Evolutionary conservation across 768 basidiomycete genomes (phyloP).

Genomic region (Suillus ampliporus): DNA sequence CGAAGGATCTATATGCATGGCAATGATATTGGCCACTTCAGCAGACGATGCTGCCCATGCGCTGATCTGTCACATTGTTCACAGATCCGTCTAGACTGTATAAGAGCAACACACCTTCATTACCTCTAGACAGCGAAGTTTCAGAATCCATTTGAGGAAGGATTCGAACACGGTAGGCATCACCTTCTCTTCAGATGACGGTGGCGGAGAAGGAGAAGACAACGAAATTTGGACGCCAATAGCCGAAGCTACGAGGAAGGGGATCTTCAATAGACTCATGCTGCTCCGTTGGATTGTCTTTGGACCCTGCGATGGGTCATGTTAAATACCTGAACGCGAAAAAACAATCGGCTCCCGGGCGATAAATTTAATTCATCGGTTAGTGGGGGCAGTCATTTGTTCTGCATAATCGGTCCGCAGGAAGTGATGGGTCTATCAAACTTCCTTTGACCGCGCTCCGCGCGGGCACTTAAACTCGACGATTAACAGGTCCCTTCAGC

Average conservation of each 20-base stretch:
- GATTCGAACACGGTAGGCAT: neutral
- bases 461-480: too few species aligned
- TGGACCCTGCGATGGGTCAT: neutral
- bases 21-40: constrained; percentile 9
- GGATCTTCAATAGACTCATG: constrained; percentile 28
- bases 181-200: constrained; percentile 20
- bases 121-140: neutral
- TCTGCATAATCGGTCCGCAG: neutral
- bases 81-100: neutral
- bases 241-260: constrained; percentile 27
- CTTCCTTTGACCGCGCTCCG: neutral
- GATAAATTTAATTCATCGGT: neutral
- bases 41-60: constrained; percentile 31
- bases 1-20: neutral
- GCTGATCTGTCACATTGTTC: constrained; percentile 18
- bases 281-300: neutral
- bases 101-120: neutral
- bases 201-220: constrained; percentile 26
- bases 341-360: neutral
- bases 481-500: neutral
- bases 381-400: neutral
- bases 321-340: neutral
- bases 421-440: neutral
- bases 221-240: constrained; percentile 35
- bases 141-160: neutral